Conservation (phyloP, 106 monocot species). For the Acorus gramineus region DNA sequence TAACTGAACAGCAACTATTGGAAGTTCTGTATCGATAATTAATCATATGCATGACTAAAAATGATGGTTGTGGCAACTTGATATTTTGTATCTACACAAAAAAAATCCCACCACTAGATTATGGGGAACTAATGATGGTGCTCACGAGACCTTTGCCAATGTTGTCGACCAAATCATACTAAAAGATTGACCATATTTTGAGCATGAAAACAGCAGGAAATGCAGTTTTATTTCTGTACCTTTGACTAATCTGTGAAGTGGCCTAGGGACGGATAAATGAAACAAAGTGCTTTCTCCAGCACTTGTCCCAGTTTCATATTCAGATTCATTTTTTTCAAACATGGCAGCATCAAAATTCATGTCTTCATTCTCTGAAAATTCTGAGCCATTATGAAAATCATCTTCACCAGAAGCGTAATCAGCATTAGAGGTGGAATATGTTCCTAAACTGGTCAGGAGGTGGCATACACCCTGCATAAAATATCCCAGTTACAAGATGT, state of each 20-base stretch:
- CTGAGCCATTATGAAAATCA: constrained; percentile 32
- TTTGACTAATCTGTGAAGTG: constrained; percentile 25
- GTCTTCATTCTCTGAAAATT: constrained; percentile 33
- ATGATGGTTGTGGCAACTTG: too few relatives aligned
- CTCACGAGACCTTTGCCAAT: too few relatives aligned
- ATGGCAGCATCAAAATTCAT: constrained; percentile 19
- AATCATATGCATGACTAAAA: too few relatives aligned
- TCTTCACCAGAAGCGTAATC: constrained; percentile 60
- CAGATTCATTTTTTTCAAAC: constrained; percentile 23
- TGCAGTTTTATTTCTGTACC: constrained; percentile 9
- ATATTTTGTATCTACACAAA: too few relatives aligned
- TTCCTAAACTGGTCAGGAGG: constrained; percentile 65
- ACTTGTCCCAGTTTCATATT: constrained; percentile 19
- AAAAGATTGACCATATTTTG: too few relatives aligned
- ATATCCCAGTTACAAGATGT: not conserved
- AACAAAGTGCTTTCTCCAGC: constrained; percentile 33
- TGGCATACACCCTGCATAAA: constrained; percentile 73
- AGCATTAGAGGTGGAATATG: constrained; percentile 55
- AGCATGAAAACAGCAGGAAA: too few relatives aligned
- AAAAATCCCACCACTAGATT: too few relatives aligned
- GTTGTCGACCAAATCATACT: too few relatives aligned
- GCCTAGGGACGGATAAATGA: constrained; percentile 17
- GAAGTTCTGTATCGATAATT: too few relatives aligned
- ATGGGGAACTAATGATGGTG: too few relatives aligned
- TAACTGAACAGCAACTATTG: too few relatives aligned